Percentiles rank a stretch among this genome's conserved stretches.
These are phyloP conservation scores for Gilbertella persicaria DNA, from an alignment of 371 early-diverging fungal genomes.

Conservation along the genomic window DNA sequence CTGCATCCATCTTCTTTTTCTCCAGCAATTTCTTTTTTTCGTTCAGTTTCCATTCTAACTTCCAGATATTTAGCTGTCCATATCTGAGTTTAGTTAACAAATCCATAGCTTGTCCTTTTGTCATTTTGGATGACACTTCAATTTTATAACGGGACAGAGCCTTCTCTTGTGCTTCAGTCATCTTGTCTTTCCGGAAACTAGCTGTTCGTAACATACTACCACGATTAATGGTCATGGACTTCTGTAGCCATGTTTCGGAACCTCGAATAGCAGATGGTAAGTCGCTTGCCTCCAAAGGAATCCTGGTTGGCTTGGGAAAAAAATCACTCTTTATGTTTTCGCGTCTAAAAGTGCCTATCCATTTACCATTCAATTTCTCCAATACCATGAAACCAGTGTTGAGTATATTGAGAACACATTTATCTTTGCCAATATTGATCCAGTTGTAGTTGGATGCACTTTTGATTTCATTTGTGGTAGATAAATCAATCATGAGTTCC, in stretches of 20 bases:
- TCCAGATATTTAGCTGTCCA: slow-evolving; percentile 46
- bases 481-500: slow-evolving; percentile 47
- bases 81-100: slow-evolving; percentile 50
- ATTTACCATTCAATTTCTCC: slow-evolving; percentile 21
- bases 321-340: slow-evolving; percentile 1
- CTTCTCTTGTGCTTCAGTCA: slow-evolving; percentile 52
- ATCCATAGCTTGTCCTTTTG: slow-evolving; percentile 64
- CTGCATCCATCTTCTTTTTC: neutral
- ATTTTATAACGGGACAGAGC: slow-evolving; percentile 34
- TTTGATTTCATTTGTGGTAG: slow-evolving; percentile 30
- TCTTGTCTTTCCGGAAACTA: slow-evolving; percentile 54
- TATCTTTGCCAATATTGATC: slow-evolving; percentile 49
- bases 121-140: slow-evolving; percentile 25
- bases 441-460: slow-evolving; percentile 42
- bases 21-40: neutral
- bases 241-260: slow-evolving; percentile 61
- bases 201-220: slow-evolving; percentile 34
- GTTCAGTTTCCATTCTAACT: neutral
- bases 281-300: slow-evolving; percentile 44
- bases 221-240: slow-evolving; percentile 9
- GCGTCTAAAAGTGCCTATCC: slow-evolving; percentile 16
- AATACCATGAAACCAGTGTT: slow-evolving; percentile 27
- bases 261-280: slow-evolving; percentile 57
- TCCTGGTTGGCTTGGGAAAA: slow-evolving; percentile 2
- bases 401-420: slow-evolving; percentile 38